Evolutionary conservation across 306 rosid genomes (phyloP), one percentile per base, ranked within the genome.

Genomic region (Lathyrus oleraceus): DNA sequence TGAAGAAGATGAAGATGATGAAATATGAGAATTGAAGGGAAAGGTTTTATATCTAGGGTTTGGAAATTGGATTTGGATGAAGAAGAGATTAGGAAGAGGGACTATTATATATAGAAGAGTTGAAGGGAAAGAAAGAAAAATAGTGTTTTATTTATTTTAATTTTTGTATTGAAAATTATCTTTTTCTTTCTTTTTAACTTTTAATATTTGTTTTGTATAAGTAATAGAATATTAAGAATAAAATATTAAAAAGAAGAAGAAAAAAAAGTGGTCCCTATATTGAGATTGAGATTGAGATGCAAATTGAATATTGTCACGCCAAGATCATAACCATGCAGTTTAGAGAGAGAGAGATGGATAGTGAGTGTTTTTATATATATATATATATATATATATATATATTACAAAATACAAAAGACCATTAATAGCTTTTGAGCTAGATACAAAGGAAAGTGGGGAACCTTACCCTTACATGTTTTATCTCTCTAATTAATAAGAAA

Each of bases 241-340:
- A 73, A 65, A 13, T 59, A 60, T 61, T 66, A 43, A 74, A 76
- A 71, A 63, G 53, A 79, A 60, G 79, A 70, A 74, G 63, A 57
- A 51, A 67, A 66, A 70, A 80, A 49, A 64, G 96, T 91, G 95
- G 97, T 95, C 96, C 96, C 86, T 65, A 32, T 56, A 70, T 39
- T 19, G 32, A 49, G 86, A 70, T 39, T 19, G 32, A 49, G 86
- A 70, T 39, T 19, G 32, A 49, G 86, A 77, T 84, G 83, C 76
- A 85, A 85, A 84, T 91, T 95, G 96, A 95, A 91, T 89, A 95
- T 82, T 82, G 87, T 89, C 92, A 87, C 92, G 96, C 96, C 90
- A 83, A 85, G 86, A 75, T 83, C 65, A 78, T 44, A 70, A 83
- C 83, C 91, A 91, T 94, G 93, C 91, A 90, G 84, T 86, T 87